Percentiles rank a stretch among this genome's conserved stretches.
phyloP scores from a whole-genome alignment of 2,329 filamentous ascomycete genomes.

The Ceratocystis diversiconidia region DNA sequence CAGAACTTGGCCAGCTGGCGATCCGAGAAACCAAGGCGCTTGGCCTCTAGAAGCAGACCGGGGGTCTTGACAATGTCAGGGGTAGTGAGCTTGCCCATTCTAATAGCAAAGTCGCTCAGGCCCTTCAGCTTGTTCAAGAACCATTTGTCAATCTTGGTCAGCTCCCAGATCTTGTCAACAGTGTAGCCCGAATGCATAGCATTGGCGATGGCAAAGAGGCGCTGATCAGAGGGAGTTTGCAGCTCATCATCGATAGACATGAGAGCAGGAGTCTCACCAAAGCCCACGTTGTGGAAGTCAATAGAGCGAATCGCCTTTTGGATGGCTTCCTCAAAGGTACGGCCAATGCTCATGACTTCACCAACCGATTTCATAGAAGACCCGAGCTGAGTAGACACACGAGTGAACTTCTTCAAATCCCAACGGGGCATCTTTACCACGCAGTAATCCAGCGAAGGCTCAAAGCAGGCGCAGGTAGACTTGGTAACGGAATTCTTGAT shows the following conservation, averaged over 20 bases:
- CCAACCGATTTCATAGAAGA: conserved; percentile 99
- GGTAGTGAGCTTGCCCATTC: conserved; percentile 52
- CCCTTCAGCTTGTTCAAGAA: conserved; percentile 87
- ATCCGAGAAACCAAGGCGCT: conserved; percentile 89
- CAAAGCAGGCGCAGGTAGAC: conserved; percentile 92
- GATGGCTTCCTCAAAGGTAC: conserved; percentile 95
- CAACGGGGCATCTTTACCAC: conserved; percentile 98
- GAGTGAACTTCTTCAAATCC: conserved; percentile 98
- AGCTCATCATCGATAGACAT: conserved; percentile 95
- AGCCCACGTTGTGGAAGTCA: conserved; percentile 89
- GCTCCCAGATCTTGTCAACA: conserved; percentile 93
- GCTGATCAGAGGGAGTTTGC: conserved; percentile 93
- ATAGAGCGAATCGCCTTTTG: conserved; percentile 95
- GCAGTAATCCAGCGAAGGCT: conserved; percentile 93
- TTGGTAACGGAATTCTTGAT: conserved; percentile 94
- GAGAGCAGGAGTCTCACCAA: conserved; percentile 70
- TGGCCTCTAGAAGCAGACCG: conserved; percentile 63
- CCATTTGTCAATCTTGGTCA: conserved; percentile 99
- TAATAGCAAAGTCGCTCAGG: conserved; percentile 74
- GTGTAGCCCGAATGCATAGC: conserved; percentile 90
- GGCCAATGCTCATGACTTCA: conserved; percentile 95
- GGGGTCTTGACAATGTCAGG: conserved; percentile 50
- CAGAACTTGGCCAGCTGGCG: conserved; percentile 87
- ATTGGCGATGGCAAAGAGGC: conserved; percentile 92
- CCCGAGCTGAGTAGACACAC: conserved; percentile 86